These are phyloP conservation scores for Metschnikowia baotianmanensis DNA, from an alignment of 805 yeast species.

Conservation along the genomic window DNA sequence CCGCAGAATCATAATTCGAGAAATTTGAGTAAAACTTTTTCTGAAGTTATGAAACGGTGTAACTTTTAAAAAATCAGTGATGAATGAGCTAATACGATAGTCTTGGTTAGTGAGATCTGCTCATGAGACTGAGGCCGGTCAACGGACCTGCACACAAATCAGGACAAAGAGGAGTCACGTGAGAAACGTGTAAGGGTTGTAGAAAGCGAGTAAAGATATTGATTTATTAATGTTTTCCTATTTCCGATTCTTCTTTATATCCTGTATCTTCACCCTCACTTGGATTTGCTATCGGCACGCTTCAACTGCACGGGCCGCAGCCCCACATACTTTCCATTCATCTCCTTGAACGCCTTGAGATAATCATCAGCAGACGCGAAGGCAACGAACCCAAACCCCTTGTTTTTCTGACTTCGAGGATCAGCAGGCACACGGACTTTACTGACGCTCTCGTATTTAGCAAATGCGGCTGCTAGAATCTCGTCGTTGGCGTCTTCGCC, in stretches of 20 bases:
- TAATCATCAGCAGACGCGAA: constrained; percentile 66
- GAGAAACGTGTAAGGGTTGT: too few species aligned
- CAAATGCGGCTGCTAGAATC: constrained; percentile 53
- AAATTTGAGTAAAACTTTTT: too few species aligned
- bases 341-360: constrained; percentile 65
- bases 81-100: too few species aligned
- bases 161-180: too few species aligned
- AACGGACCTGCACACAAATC: too few species aligned
- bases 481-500: constrained; percentile 66
- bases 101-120: too few species aligned
- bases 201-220: too few species aligned
- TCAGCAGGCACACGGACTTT: constrained; percentile 63
- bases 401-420: constrained; percentile 43
- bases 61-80: too few species aligned
- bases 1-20: not conserved
- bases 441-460: constrained; percentile 48
- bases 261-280: not conserved
- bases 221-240: not conserved
- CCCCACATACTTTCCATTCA: constrained; percentile 77
- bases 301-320: constrained; percentile 68
- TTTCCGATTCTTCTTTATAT: not conserved
- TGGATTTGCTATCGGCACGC: constrained; percentile 47
- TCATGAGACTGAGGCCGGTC: too few species aligned
- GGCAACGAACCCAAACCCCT: constrained; percentile 76
- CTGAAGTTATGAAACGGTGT: too few species aligned